phyloP scores from a whole-genome alignment of 306 rosid species.

The Castanea mollissima region DNA sequence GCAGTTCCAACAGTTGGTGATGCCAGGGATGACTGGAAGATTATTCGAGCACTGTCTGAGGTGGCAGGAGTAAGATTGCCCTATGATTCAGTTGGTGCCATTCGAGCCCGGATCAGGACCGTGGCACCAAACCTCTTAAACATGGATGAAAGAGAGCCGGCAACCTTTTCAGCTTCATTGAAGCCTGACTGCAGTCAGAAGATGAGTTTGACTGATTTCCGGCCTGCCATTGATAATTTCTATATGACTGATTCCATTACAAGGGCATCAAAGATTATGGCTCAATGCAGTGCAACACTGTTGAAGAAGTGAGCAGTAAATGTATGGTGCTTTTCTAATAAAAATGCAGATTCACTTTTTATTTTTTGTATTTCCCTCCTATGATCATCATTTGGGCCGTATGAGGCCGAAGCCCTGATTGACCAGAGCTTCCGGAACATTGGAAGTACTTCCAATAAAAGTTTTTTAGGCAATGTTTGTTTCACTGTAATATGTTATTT shows the following conservation, averaged over 20 bases:
- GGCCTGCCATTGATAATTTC: constrained; percentile 70
- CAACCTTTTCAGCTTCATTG: constrained; percentile 64
- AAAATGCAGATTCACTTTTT: constrained; percentile 25
- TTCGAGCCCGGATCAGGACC: constrained; percentile 60
- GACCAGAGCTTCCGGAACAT: constrained; percentile 39
- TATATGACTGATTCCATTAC: constrained; percentile 98
- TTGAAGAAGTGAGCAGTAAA: constrained; percentile 64
- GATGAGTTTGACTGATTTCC: constrained; percentile 52
- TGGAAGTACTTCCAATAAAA: constrained; percentile 53
- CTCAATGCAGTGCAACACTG: constrained; percentile 87
- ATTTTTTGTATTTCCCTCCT: neutral
- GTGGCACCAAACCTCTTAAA: constrained; percentile 89
- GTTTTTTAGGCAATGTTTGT: neutral
- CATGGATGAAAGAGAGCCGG: constrained; percentile 75
- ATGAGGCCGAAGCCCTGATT: constrained; percentile 31
- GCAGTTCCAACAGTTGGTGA: constrained; percentile 98
- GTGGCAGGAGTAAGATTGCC: constrained; percentile 69
- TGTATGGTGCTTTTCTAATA: constrained; percentile 31
- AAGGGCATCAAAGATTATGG: constrained; percentile 99
- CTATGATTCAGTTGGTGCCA: constrained; percentile 67
- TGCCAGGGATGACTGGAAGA: constrained; percentile 99
- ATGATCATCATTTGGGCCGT: constrained; percentile 16
- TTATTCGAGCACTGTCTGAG: constrained; percentile 86
- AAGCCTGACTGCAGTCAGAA: constrained; percentile 56
- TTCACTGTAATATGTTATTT: neutral